Evolutionary conservation across 805 yeast genomes (phyloP).

Genomic region (Candida dajiaensis): DNA sequence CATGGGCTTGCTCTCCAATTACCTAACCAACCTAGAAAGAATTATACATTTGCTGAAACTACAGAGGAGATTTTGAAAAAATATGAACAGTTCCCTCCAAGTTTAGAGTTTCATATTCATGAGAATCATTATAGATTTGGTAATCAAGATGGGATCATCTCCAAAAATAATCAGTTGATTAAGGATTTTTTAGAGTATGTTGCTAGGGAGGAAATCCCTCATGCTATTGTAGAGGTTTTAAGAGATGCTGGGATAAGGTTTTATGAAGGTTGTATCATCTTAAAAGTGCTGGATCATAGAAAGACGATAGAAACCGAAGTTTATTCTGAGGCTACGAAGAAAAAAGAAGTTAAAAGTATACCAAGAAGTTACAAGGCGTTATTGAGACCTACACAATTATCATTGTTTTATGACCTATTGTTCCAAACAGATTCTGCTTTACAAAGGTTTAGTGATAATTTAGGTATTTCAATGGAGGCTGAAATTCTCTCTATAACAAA

Average conservation of each 20-base stretch:
- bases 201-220: slow-evolving; percentile 78
- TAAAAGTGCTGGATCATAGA: slow-evolving; percentile 86
- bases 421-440: slow-evolving; percentile 74
- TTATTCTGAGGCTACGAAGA: slow-evolving; percentile 1
- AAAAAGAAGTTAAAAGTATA: slow-evolving; percentile 9
- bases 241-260: slow-evolving; percentile 79
- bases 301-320: slow-evolving; percentile 23
- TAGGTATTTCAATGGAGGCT: slow-evolving; percentile 80
- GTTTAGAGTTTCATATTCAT: slow-evolving; percentile 83
- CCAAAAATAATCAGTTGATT: slow-evolving; percentile 70
- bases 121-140: slow-evolving; percentile 90
- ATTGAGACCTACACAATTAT: slow-evolving; percentile 71
- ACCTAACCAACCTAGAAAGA: slow-evolving; percentile 30
- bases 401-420: slow-evolving; percentile 79
- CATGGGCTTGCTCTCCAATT: slow-evolving; percentile 15
- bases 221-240: slow-evolving; percentile 82
- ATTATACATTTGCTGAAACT: slow-evolving; percentile 60
- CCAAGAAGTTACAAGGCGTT: slow-evolving; percentile 77
- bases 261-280: slow-evolving; percentile 85
- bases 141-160: slow-evolving; percentile 82
- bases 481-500: slow-evolving; percentile 76
- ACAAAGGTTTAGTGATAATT: slow-evolving; percentile 65
- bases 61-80: slow-evolving; percentile 69
- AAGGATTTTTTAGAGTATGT: slow-evolving; percentile 77
- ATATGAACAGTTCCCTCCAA: slow-evolving; percentile 71